Conservation (phyloP, 495 filamentous ascomycete species). For the Chaetomium fimeti region DNA sequence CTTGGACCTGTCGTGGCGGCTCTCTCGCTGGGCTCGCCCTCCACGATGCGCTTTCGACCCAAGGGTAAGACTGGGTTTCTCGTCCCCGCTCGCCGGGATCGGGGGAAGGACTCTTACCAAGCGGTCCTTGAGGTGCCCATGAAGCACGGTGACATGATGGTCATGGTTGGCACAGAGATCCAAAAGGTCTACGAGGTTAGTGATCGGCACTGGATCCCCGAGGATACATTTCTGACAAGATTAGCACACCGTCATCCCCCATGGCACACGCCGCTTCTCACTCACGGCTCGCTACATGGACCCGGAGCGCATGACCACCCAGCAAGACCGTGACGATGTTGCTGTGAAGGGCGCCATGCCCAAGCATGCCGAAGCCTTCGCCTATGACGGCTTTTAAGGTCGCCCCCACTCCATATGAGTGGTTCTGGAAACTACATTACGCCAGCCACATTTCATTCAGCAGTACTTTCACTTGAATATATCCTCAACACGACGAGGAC, state of each 20-base stretch:
- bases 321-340: constrained; percentile 32
- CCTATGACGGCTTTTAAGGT: constrained; percentile 25
- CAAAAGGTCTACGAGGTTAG: constrained; percentile 71
- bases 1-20: constrained; percentile 76
- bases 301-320: constrained; percentile 40
- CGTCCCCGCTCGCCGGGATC: constrained; percentile 32
- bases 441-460: too few relatives aligned
- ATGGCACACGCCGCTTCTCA: constrained; percentile 63
- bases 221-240: constrained; percentile 23
- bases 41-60: constrained; percentile 67
- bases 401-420: neutral
- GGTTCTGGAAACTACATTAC: neutral
- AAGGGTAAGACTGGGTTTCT: constrained; percentile 58
- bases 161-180: constrained; percentile 74
- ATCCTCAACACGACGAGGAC: neutral
- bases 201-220: constrained; percentile 15
- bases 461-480: neutral
- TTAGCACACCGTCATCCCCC: constrained; percentile 61
- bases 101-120: constrained; percentile 26
- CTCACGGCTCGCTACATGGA: constrained; percentile 58
- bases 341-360: constrained; percentile 40
- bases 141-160: constrained; percentile 74
- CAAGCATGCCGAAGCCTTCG: constrained; percentile 23
- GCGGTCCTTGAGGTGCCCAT: constrained; percentile 47
- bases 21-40: constrained; percentile 67